Percentiles rank a stretch among this genome's conserved stretches.
These are phyloP conservation scores for Amauroascus niger DNA, from an alignment of 2,329 filamentous ascomycete species.

Conservation along the genomic window DNA sequence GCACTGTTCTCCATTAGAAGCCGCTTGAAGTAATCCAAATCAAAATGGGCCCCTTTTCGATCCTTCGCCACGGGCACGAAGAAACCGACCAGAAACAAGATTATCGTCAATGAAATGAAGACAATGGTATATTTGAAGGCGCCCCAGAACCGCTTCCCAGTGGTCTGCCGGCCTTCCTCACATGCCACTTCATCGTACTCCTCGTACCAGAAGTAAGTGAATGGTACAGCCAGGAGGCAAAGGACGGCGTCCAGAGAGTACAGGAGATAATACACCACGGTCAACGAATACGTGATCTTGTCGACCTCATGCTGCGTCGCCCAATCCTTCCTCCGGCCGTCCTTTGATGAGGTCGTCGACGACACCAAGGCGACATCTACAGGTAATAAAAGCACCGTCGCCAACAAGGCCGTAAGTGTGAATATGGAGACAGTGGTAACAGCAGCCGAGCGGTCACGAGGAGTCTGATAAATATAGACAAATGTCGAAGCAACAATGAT, in stretches of 20 bases:
- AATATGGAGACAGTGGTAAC: constrained; percentile 80
- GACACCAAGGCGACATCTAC: constrained; percentile 94
- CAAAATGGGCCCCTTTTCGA: constrained; percentile 56
- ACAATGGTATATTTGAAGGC: constrained; percentile 83
- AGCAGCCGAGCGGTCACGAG: constrained; percentile 70
- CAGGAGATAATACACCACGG: constrained; percentile 82
- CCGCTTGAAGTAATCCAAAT: constrained; percentile 85
- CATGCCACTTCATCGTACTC: constrained; percentile 88
- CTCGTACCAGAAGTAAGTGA: constrained; percentile 97
- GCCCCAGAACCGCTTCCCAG: constrained; percentile 63
- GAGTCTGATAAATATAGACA: constrained; percentile 83
- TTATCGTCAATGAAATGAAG: constrained; percentile 66
- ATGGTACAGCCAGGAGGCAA: constrained; percentile 82
- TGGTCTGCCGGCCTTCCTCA: constrained; percentile 65
- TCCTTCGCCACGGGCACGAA: constrained; percentile 75
- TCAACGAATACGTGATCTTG: constrained; percentile 67
- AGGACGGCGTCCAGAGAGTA: constrained; percentile 87
- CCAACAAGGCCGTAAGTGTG: constrained; percentile 76
- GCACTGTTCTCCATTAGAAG: constrained; percentile 69
- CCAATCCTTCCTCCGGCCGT: constrained; percentile 88
- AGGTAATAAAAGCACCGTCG: constrained; percentile 82
- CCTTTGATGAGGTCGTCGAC: constrained; percentile 64
- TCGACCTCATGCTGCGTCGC: constrained; percentile 72
- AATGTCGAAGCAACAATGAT: constrained; percentile 72
- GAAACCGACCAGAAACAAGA: constrained; percentile 85